Evolutionary conservation across 1,284 basidiomycete species (phyloP).

Genomic region (Boletus sp.): DNA sequence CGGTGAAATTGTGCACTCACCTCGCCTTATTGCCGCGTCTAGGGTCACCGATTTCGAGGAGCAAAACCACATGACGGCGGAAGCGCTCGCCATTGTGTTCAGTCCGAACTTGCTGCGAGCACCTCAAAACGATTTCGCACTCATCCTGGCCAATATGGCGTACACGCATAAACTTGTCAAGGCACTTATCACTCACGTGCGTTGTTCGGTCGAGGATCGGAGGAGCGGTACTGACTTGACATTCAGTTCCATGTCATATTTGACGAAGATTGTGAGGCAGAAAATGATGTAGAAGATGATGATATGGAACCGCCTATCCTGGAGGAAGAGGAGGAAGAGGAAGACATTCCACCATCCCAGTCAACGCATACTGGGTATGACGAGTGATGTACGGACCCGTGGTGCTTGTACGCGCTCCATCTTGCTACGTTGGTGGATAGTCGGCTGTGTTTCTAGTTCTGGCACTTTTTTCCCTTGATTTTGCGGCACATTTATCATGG

Average conservation of each 20-base stretch:
- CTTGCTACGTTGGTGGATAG: constrained; percentile 10
- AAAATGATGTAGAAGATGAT: constrained; percentile 50
- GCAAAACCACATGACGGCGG: constrained; percentile 84
- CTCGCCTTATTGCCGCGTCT: constrained; percentile 12
- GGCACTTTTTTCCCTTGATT: constrained; percentile 2
- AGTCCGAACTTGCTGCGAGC: constrained; percentile 76
- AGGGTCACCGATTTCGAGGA: constrained; percentile 86
- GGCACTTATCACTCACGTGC: constrained; percentile 75
- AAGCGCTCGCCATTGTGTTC: constrained; percentile 81
- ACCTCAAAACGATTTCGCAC: constrained; percentile 71
- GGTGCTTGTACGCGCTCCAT: constrained; percentile 20
- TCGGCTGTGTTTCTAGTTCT: constrained; percentile 28
- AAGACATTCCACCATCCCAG: constrained; percentile 36
- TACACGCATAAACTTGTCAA: constrained; percentile 76
- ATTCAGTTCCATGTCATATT: constrained; percentile 54
- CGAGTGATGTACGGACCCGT: constrained; percentile 23
- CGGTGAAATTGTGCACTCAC: background rate
- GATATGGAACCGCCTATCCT: constrained; percentile 52
- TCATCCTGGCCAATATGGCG: constrained; percentile 79
- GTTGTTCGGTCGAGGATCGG: constrained; percentile 30
- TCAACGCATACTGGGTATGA: constrained; percentile 28
- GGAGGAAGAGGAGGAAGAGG: constrained; percentile 52
- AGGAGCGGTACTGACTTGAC: constrained; percentile 12
- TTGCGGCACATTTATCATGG: constrained; percentile 38
- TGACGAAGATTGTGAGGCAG: constrained; percentile 49